Evolutionary conservation across 495 filamentous ascomycete species (phyloP), one percentile per base, ranked within the genome.

Genomic region (Penicillium paradoxum): DNA sequence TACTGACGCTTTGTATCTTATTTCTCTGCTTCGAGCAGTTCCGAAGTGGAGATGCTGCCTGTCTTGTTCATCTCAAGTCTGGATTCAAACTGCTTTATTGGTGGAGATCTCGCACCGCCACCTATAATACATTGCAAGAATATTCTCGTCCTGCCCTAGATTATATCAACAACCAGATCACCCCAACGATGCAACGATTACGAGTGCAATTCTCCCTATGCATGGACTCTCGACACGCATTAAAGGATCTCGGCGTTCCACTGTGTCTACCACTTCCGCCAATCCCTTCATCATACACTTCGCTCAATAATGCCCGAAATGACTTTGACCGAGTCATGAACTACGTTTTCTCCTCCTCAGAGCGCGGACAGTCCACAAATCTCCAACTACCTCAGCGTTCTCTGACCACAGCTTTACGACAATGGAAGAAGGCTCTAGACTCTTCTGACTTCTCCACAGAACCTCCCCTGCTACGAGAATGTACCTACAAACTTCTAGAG

Each of bases 21-120:
- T 58, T 58, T 11, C 43, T 58, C 14, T 58, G 55, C 22, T 58
- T 58, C 17, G 55, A 58, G 25, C 55, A 58, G 30, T 49, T 58
- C 15, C 45, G 50, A 41, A 58, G 22, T 14, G 50, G 50, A 6
- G 55, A 58, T 39, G 55, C 49, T 18, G 37, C 55, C 2, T 54
- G 55, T 43, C 10, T 58, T 1, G 1, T 58, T 4, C 50, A 58
- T 4, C 11, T 58, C 7, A 58, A 17, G 0, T 50, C 55, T 1
- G 55, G 32, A 25, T 37, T 53, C 0, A 53, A 38, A 29, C 17
- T 53, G 3, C 9, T 53, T 3, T 46, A 53, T 13, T 53, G 51
- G 51, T 53, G 51, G 51, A 53, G 51, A 18, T 6, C 10, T 9
- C 6, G 10, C 4, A 53, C 42, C n/a, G 33, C 22, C 4, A 17